Conservation (phyloP, 352 stramenopile genomes). For the Aphanomyces astaci region DNA sequence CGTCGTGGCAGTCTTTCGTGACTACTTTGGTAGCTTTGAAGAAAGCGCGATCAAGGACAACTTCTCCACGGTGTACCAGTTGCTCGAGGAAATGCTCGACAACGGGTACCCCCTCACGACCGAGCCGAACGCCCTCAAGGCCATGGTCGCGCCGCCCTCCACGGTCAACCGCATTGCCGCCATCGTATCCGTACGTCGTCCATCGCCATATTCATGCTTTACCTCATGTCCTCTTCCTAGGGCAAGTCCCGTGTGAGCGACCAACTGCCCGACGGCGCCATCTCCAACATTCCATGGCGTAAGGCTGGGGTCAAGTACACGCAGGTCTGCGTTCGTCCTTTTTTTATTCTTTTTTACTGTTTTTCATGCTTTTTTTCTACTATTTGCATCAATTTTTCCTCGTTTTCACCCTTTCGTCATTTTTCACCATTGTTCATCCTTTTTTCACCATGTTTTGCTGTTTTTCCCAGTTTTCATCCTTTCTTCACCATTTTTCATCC, state of each 20-base stretch:
- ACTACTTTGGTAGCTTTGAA: slow-evolving; percentile 96
- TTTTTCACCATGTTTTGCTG: too few relatives aligned
- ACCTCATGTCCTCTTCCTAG: too few relatives aligned
- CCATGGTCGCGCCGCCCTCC: slow-evolving; percentile 93
- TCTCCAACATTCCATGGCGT: slow-evolving; percentile 96
- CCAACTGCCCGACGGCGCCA: slow-evolving; percentile 84
- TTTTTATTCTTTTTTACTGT: too few relatives aligned
- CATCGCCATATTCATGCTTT: too few relatives aligned
- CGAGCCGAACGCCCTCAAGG: slow-evolving; percentile 95
- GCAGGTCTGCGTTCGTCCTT: slow-evolving; percentile 26
- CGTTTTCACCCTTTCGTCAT: too few relatives aligned
- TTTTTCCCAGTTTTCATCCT: too few relatives aligned
- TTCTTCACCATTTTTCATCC: too few relatives aligned
- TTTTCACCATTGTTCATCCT: too few relatives aligned
- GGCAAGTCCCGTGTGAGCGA: slow-evolving; percentile 89
- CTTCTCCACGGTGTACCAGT: slow-evolving; percentile 94
- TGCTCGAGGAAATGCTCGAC: slow-evolving; percentile 97
- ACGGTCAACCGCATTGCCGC: slow-evolving; percentile 85
- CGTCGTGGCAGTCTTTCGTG: slow-evolving; percentile 92
- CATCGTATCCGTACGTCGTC: slow-evolving; percentile 60
- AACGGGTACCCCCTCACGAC: slow-evolving; percentile 96
- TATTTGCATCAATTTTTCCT: too few relatives aligned
- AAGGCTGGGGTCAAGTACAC: slow-evolving; percentile 93
- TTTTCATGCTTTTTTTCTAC: too few relatives aligned
- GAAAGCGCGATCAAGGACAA: slow-evolving; percentile 97